Percentiles rank a stretch among this genome's conserved stretches.
phyloP scores from a whole-genome alignment of 352 stramenopile species.

The Saprolegnia parasitica region DNA sequence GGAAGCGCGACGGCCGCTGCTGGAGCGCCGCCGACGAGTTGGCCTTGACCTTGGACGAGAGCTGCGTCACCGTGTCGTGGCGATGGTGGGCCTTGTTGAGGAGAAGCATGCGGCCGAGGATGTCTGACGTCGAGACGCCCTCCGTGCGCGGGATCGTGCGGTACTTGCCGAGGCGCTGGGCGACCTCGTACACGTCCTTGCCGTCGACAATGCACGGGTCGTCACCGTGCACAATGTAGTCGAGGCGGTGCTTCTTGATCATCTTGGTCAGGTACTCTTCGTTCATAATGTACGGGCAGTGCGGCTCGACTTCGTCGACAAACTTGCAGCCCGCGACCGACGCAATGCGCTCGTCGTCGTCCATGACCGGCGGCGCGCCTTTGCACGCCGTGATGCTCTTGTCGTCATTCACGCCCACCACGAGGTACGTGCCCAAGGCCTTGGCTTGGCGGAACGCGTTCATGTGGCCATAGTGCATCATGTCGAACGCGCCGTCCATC shows the following conservation, averaged over 20 bases:
- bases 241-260: constrained; percentile 96
- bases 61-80: constrained; percentile 72
- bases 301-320: constrained; percentile 95
- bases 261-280: constrained; percentile 96
- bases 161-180: constrained; percentile 95
- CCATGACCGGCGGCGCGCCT: constrained; percentile 92
- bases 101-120: constrained; percentile 97
- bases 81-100: constrained; percentile 93
- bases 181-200: constrained; percentile 97
- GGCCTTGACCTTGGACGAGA: constrained; percentile 66
- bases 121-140: constrained; percentile 97
- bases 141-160: constrained; percentile 94
- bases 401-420: constrained; percentile 98
- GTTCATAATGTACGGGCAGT: constrained; percentile 99
- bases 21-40: constrained; percentile 43
- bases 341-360: constrained; percentile 94
- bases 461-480: constrained; percentile 99
- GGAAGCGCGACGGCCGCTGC: constrained; percentile 86
- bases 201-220: constrained; percentile 98
- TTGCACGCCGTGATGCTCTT: constrained; percentile 97
- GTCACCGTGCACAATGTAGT: constrained; percentile 98
- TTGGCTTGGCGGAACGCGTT: constrained; percentile 97
- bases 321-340: constrained; percentile 98
- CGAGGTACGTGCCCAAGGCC: constrained; percentile 94
- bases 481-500: constrained; percentile 99